Conservation (phyloP, 768 basidiomycete species). For the Melanogaster broomeanus region DNA sequence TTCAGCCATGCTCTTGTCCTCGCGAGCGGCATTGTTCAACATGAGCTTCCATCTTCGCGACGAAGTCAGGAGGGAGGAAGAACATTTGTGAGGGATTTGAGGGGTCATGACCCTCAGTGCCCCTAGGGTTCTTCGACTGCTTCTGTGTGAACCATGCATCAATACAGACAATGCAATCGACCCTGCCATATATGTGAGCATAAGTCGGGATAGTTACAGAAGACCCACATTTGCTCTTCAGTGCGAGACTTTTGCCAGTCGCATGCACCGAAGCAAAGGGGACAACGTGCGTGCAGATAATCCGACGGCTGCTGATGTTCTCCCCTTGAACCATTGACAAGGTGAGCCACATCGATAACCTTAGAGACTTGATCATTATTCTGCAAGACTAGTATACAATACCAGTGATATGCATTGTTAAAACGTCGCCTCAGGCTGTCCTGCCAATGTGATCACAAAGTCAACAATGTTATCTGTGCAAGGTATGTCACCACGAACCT, state of each 20-base stretch:
- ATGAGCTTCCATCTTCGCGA: slow-evolving; percentile 19
- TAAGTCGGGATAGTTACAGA: not conserved
- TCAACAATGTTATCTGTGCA: not conserved
- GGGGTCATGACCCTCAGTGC: slow-evolving; percentile 2
- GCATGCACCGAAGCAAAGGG: slow-evolving; percentile 3
- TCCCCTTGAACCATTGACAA: not conserved
- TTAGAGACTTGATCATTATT: slow-evolving; percentile 24
- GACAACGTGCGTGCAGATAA: slow-evolving; percentile 21
- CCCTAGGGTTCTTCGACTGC: slow-evolving; percentile 10
- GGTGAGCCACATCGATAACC: slow-evolving; percentile 1
- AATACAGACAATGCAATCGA: slow-evolving; percentile 31
- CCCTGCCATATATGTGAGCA: slow-evolving; percentile 5
- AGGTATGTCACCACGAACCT: slow-evolving; percentile 3
- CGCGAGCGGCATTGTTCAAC: not conserved
- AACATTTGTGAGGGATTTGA: not conserved
- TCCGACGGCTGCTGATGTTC: slow-evolving; percentile 10
- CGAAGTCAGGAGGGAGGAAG: slow-evolving; percentile 10
- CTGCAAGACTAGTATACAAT: slow-evolving; percentile 2
- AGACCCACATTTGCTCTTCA: not conserved
- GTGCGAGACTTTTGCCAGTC: not conserved
- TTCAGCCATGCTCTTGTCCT: not conserved
- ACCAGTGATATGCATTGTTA: slow-evolving; percentile 26
- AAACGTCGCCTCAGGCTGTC: slow-evolving; percentile 24
- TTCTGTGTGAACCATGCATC: slow-evolving; percentile 40
- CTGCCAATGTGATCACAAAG: slow-evolving; percentile 12